Percentiles rank a stretch among this genome's conserved stretches.
Evolutionary conservation across 257 asterid genomes (phyloP).

Genomic region (Solanum lycopersicoides): DNA sequence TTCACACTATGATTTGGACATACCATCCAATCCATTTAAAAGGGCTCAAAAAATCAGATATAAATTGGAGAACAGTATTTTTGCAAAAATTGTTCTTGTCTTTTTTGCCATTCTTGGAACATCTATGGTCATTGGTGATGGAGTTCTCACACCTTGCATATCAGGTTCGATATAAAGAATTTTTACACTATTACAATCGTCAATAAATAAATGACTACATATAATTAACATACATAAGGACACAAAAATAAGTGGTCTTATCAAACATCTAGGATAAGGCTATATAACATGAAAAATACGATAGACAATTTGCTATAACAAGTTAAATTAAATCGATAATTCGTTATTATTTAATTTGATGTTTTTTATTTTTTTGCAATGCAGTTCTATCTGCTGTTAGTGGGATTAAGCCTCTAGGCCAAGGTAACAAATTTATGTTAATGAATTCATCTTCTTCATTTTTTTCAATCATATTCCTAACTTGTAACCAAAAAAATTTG

Average conservation of each 20-base stretch:
- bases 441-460: neutral
- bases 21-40: conserved; percentile 22
- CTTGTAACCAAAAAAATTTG: neutral
- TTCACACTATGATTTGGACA: conserved; percentile 44
- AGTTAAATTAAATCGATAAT: no score
- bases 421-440: neutral
- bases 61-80: conserved; percentile 40
- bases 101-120: conserved; percentile 58
- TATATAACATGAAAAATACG: neutral
- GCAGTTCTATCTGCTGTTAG: conserved; percentile 60
- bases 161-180: conserved; percentile 23
- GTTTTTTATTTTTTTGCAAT: neutral
- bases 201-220: neutral
- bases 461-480: neutral
- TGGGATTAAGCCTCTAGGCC: conserved; percentile 31
- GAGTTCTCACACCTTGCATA: conserved; percentile 71
- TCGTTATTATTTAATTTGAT: no score
- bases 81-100: conserved; percentile 37
- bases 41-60: conserved; percentile 38
- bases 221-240: no score
- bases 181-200: neutral
- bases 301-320: neutral
- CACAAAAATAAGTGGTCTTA: neutral
- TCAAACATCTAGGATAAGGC: neutral
- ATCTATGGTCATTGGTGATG: conserved; percentile 80